phyloP scores from a whole-genome alignment of 73 alveolate species.

The Durusdinium trenchii region DNA sequence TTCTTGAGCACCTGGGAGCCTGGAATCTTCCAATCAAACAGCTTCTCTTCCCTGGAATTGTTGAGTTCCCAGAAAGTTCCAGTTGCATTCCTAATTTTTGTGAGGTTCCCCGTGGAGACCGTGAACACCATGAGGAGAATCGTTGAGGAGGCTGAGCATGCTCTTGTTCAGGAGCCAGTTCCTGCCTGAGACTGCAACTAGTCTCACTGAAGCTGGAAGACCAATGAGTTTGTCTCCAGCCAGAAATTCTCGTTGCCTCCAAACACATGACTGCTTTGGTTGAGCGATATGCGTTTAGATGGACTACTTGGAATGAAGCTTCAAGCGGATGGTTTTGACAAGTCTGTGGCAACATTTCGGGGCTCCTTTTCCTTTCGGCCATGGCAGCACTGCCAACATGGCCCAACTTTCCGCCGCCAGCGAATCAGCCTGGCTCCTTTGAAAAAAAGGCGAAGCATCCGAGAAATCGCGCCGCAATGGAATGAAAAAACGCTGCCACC shows the following conservation, averaged over 20 bases:
- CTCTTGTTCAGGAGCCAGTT: conserved; percentile 67
- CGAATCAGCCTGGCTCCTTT: no score
- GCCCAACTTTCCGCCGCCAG: no score
- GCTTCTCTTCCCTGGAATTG: no score
- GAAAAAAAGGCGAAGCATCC: no score
- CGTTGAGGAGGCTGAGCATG: conserved; percentile 93
- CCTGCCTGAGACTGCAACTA: conserved; percentile 24
- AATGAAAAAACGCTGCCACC: no score
- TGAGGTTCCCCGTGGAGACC: conserved; percentile 95
- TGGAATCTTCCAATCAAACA: no score
- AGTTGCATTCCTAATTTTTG: not conserved
- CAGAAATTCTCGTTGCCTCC: not conserved
- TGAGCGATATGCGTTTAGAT: no score
- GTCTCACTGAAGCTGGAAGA: not conserved
- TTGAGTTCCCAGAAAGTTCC: no score
- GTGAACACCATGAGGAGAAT: conserved; percentile 94
- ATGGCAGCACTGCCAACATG: conserved; percentile 46
- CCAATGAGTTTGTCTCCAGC: not conserved
- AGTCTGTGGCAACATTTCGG: conserved; percentile 1
- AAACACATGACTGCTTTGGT: not conserved
- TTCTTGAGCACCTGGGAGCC: no score
- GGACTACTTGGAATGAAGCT: no score
- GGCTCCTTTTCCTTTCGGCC: conserved; percentile 30
- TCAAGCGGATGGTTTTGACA: not conserved
- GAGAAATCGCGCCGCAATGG: no score